Evolutionary conservation across 305 asterid species (phyloP), one percentile per base, ranked within the genome.

Genomic region (Stenogyne calaminthoides): DNA sequence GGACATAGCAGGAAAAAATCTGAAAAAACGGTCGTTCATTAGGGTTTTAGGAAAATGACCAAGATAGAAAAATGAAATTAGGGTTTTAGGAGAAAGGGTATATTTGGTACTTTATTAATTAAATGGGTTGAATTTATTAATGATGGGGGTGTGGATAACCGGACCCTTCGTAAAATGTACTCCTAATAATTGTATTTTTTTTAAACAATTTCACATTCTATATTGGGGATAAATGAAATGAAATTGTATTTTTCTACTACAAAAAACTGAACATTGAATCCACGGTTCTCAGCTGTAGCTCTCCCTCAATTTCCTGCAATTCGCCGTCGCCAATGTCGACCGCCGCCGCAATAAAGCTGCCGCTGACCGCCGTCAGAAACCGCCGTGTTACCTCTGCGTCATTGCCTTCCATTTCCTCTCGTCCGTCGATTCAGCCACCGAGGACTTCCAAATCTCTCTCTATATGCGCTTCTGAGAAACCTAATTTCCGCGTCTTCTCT

Each of bases 401-500:
- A 5, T 49, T 67, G 37, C 34, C 44, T 25, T 62, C 64, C 32
- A 4, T 34, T 20, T 56, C 64, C 39, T 76, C 63, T 39, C 64
- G 64, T 70, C 64, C 70, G 5, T 56, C 58, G 62, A 55, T 71
- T 71, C 80, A 71, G 73, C 63, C 6, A 14, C 70, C 49, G 73
- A 70, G 49, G 52, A 47, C 70, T 69, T 74, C 72, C 60, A 80
- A 64, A 67, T 58, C 83, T 11, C 51, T 58, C 11, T 46, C 72
- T 40, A 29, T 69, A 55, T 65, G 73, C 67, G 14, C 65, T 51
- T 74, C 58, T 27, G 74, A 39, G 55, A 72, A 40, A 73, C 85
- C 82, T 80, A 78, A 10, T 67, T 57, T 79, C 67, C 79, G 82
- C 63, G 66, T 79, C 46, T 80, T 62, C 70, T 83, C 89, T 66